phyloP scores from a whole-genome alignment of 257 asterid genomes.

The Ballota nigra region DNA sequence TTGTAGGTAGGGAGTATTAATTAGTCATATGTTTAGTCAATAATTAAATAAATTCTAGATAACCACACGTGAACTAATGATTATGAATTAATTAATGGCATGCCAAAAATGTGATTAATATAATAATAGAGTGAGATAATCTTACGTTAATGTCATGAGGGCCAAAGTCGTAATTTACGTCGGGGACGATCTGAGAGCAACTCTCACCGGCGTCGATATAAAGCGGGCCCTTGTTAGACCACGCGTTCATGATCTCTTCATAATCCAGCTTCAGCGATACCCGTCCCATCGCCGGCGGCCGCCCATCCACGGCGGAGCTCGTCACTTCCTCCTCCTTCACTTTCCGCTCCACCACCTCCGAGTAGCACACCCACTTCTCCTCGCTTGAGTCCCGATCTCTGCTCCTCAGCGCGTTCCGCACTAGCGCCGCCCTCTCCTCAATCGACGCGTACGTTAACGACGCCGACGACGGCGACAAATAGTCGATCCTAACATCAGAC shows the following conservation, averaged over 20 bases:
- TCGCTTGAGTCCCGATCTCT: slow-evolving; percentile 68
- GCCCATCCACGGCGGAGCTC: slow-evolving; percentile 57
- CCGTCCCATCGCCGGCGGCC: slow-evolving; percentile 28
- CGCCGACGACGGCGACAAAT: slow-evolving; percentile 4
- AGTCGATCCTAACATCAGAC: slow-evolving; percentile 19
- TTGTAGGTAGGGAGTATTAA: no score
- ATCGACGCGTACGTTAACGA: slow-evolving; percentile 22
- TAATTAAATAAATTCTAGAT: no score
- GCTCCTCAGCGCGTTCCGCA: slow-evolving; percentile 72
- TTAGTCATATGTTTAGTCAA: no score
- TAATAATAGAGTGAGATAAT: background rate
- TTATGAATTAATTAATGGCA: slow-evolving; percentile 5
- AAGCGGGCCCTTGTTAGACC: slow-evolving; percentile 82
- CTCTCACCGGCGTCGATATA: slow-evolving; percentile 45
- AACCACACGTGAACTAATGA: no score
- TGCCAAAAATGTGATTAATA: background rate
- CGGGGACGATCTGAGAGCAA: slow-evolving; percentile 65
- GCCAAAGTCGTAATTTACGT: slow-evolving; percentile 40
- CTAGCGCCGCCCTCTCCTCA: slow-evolving; percentile 53
- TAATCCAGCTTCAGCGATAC: slow-evolving; percentile 84
- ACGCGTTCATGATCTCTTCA: slow-evolving; percentile 73
- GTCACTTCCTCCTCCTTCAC: slow-evolving; percentile 85
- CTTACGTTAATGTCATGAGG: slow-evolving; percentile 41
- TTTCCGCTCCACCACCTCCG: slow-evolving; percentile 79
- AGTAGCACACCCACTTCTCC: slow-evolving; percentile 84